These are phyloP conservation scores for barrel medic (Medicago truncatula) DNA, from an alignment of 306 rosid genomes.

Conservation along the genomic window DNA sequence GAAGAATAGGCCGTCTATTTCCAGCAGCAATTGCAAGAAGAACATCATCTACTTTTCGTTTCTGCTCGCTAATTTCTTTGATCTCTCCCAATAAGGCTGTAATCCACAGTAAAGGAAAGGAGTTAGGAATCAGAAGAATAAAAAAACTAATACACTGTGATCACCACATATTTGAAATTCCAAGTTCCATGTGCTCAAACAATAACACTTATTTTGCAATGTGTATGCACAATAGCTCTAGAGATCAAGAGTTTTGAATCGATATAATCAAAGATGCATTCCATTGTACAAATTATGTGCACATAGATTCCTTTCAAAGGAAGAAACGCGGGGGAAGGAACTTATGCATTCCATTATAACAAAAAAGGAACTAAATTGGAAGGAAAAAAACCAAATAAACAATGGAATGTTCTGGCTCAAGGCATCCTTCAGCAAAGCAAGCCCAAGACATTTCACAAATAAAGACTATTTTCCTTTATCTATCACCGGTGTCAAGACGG, in stretches of 20 bases:
- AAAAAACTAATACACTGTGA: not conserved
- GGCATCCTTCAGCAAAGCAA: no score
- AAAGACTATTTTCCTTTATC: no score
- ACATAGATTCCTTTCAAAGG: constrained; percentile 12
- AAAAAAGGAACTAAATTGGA: no score
- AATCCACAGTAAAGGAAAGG: constrained; percentile 42
- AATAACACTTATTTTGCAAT: constrained; percentile 22
- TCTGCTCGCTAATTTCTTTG: constrained; percentile 94
- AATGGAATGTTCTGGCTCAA: no score
- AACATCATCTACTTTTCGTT: constrained; percentile 88
- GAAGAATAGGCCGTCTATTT: constrained; percentile 83
- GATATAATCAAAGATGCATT: constrained; percentile 30
- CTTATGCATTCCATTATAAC: not conserved
- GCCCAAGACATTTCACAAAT: no score
- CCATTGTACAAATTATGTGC: constrained; percentile 9
- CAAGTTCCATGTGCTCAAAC: constrained; percentile 1
- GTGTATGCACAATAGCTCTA: not conserved
- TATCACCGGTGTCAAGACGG: no score
- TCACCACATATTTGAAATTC: constrained; percentile 4
- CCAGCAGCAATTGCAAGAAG: constrained; percentile 95
- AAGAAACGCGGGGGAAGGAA: not conserved
- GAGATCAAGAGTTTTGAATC: not conserved
- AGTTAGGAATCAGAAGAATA: constrained; percentile 23
- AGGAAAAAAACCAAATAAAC: no score
- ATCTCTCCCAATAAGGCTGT: constrained; percentile 92